Base-by-base conservation (phyloP, 495 filamentous ascomycete species). In the Lophiotrema nucula region DNA sequence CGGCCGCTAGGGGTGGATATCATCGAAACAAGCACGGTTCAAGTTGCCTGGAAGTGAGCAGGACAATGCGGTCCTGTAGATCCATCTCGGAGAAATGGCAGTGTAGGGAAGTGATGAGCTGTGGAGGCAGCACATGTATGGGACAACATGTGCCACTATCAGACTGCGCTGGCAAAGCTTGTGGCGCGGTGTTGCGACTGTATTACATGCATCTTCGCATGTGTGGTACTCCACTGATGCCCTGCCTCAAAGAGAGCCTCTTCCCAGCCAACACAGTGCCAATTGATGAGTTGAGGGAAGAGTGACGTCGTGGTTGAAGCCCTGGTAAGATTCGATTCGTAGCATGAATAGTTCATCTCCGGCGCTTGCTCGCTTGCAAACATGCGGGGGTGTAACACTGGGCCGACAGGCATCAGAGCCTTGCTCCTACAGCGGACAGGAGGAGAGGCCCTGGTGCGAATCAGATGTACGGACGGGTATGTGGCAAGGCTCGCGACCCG, bases 341-440 rank as follows among this genome's bases (percentile, higher is more conserved):
- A 50, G 52, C 58, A 56, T 62, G 27, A 51, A 50, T 19, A 19
- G 42, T 52, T 62, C 51, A 62, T 62, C 53, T 56, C 58, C 58
- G 51, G 38, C 22, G 1, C 8, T 8, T 5, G 18, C 19, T 38
- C 21, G 16, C 38, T 11, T 26, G 45, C 5, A 45, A 55, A 46
- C 52, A 43, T 49, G 51, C 35, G 45, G 50, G 57, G 58, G 24
- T 47, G 5, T 12, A 24, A 23, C 53, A 25, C 57, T 27, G 49
- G 31, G 13, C n/a, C 31, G 19, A 11, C 5, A 19, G 47, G 52
- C 37, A 46, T 47, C 22, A 13, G 23, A 47, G 19, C 58, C 42
- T 18, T 38, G 44, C 25, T 31, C 27, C n/a, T 21, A 21, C 10
- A 23, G 22, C 2, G n/a, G 12, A n/a, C 18, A 26, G 35, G 24